These are phyloP conservation scores for Firmiana major DNA, from an alignment of 345 rosid genomes.

Conservation along the genomic window DNA sequence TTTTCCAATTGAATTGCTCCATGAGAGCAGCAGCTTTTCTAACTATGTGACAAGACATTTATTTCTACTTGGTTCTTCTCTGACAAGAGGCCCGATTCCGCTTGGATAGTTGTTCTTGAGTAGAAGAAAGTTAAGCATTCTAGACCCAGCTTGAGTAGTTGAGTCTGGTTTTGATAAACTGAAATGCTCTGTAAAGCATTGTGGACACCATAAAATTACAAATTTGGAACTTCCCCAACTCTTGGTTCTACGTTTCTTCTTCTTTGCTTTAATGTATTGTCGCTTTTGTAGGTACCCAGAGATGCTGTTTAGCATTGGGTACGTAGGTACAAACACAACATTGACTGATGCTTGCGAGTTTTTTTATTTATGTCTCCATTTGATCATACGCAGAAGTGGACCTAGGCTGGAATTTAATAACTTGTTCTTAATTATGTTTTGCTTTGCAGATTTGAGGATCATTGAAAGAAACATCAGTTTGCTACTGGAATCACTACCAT, in stretches of 20 bases:
- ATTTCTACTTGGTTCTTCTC: neutral
- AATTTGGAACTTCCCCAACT: neutral
- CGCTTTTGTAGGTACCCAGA: neutral
- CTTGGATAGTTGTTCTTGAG: neutral
- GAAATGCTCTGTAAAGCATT: too few relatives aligned
- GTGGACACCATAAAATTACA: neutral
- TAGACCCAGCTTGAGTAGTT: neutral
- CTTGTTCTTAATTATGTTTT: neutral
- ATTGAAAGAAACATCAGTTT: neutral
- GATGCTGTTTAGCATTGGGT: neutral
- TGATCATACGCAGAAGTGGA: slow-evolving; percentile 5
- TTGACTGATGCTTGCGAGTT: slow-evolving; percentile 9
- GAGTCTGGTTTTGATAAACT: neutral
- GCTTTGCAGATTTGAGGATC: neutral
- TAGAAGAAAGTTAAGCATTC: neutral
- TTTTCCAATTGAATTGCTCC: neutral
- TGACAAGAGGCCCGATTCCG: neutral
- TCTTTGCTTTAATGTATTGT: slow-evolving; percentile 2
- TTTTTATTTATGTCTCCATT: slow-evolving; percentile 1
- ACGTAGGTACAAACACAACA: neutral
- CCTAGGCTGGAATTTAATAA: neutral
- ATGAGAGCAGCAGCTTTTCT: neutral
- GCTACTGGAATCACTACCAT: neutral
- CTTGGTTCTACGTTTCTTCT: neutral
- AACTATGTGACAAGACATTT: neutral